Conservation (phyloP, 306 rosid species). For the Rubus idaeus region DNA sequence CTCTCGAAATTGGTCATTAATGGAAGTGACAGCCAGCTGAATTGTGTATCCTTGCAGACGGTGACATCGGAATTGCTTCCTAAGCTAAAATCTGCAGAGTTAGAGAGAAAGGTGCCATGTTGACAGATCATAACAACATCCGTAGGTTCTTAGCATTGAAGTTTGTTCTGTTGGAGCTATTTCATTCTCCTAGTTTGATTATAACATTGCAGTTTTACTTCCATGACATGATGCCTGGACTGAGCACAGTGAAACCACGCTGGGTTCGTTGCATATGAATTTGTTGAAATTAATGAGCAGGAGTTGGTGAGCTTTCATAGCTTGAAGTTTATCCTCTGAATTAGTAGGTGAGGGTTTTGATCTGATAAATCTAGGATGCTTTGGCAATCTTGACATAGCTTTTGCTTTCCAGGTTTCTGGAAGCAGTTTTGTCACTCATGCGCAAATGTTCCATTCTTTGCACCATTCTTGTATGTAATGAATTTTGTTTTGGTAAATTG, state of each 20-base stretch:
- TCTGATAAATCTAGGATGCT: conserved; percentile 21
- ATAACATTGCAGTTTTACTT: conserved; percentile 26
- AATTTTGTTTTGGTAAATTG: background rate
- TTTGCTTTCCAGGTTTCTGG: conserved; percentile 15
- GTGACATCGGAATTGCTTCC: conserved; percentile 74
- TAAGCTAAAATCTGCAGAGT: conserved; percentile 46
- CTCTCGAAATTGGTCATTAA: conserved; percentile 42
- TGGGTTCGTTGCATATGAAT: conserved; percentile 16
- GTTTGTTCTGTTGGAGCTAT: conserved; percentile 1
- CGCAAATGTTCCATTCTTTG: conserved; percentile 26
- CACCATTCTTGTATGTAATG: conserved; percentile 16
- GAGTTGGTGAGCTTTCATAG: background rate
- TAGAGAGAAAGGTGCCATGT: conserved; percentile 51
- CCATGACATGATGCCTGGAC: background rate
- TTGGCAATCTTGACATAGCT: conserved; percentile 17
- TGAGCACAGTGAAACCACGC: background rate
- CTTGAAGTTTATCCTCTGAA: background rate
- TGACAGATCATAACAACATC: conserved; percentile 27
- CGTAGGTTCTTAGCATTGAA: conserved; percentile 22
- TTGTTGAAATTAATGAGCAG: conserved; percentile 24
- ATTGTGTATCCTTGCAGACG: conserved; percentile 48
- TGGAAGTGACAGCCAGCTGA: conserved; percentile 37
- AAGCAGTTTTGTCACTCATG: conserved; percentile 17
- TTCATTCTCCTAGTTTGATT: conserved; percentile 19
- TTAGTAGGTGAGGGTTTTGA: conserved; percentile 21